Conservation (phyloP, 2,329 filamentous ascomycete genomes). For the Fusarium acutatum region DNA sequence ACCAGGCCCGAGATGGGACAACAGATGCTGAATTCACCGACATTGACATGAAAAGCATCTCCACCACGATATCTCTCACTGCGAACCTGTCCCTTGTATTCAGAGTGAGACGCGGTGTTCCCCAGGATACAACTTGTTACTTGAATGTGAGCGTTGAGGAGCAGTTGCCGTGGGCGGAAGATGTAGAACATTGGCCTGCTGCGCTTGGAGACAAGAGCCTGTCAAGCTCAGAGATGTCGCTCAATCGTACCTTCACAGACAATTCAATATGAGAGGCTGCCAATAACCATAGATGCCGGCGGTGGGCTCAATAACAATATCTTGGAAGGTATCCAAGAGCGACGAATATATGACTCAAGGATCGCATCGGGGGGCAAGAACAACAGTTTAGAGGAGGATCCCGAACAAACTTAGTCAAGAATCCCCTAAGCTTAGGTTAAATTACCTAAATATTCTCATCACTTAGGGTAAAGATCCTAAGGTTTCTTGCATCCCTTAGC, state of each 20-base stretch:
- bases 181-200: background rate
- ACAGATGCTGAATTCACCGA: background rate
- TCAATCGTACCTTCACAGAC: background rate
- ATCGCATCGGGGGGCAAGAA: background rate
- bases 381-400: background rate
- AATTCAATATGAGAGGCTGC: background rate
- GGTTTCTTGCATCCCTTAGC: background rate
- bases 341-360: background rate
- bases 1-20: background rate
- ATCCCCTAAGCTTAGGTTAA: background rate
- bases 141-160: conserved; percentile 5
- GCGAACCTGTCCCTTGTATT: background rate
- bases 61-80: background rate
- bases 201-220: background rate
- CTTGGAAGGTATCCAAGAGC: accelerated
- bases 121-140: background rate
- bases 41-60: background rate
- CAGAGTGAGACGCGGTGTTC: background rate
- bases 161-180: background rate
- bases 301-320: background rate
- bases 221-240: background rate
- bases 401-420: accelerated
- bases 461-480: background rate
- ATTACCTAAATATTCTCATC: accelerated
- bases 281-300: accelerated